phyloP scores from a whole-genome alignment of 371 early-diverging fungal genomes.

The Cokeromyces recurvatus region DNA sequence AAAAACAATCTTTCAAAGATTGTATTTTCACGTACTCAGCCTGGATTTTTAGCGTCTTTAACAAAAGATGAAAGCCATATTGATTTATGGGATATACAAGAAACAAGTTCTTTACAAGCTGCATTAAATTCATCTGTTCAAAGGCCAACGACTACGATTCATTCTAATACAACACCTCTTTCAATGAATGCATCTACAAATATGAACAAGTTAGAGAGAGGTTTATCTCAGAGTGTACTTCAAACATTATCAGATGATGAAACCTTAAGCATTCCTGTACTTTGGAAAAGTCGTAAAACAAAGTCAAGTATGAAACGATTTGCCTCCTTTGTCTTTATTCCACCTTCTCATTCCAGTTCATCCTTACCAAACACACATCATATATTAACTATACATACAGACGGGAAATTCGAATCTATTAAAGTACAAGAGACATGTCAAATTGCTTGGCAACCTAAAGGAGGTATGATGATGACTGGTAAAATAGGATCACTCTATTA shows the following conservation, averaged over 20 bases:
- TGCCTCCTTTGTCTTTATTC: constrained; percentile 64
- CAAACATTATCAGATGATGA: constrained; percentile 14
- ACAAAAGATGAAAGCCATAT: constrained; percentile 56
- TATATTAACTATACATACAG: constrained; percentile 54
- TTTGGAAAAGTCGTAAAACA: constrained; percentile 64
- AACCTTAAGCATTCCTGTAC: constrained; percentile 49
- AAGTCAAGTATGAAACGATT: constrained; percentile 39
- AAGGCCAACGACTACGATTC: neutral
- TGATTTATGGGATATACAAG: constrained; percentile 67
- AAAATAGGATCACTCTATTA: constrained; percentile 31
- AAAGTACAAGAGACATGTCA: constrained; percentile 58
- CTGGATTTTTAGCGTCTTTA: constrained; percentile 63
- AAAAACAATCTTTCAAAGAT: constrained; percentile 49
- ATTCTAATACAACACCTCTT: neutral
- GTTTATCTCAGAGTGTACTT: neutral
- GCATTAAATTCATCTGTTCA: constrained; percentile 15
- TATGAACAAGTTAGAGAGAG: neutral
- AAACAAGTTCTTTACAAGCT: constrained; percentile 30
- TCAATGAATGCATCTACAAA: neutral
- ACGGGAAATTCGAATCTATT: constrained; percentile 54
- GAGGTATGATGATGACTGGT: constrained; percentile 51
- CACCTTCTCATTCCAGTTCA: constrained; percentile 14
- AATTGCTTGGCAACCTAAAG: constrained; percentile 61
- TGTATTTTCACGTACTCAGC: constrained; percentile 57
- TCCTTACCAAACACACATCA: constrained; percentile 16